A percentile compares a stretch with the other conserved stretches of the same genome.
phyloP scores from a whole-genome alignment of 2,329 filamentous ascomycete genomes.

The Diaporthe vaccinii region DNA sequence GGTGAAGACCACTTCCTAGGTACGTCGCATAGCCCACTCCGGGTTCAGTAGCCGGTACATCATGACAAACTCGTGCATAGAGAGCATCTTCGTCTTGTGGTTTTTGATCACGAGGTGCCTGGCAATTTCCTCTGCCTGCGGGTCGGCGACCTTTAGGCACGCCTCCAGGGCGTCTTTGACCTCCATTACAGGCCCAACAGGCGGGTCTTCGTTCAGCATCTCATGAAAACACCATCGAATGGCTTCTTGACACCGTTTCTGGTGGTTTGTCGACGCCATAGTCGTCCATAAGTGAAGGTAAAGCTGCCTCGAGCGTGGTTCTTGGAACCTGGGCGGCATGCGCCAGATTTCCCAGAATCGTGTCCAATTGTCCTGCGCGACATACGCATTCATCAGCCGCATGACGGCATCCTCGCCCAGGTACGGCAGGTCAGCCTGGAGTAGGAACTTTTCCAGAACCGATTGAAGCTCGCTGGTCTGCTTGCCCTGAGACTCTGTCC shows the following conservation, averaged over 20 bases:
- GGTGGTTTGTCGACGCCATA: conserved; percentile 60
- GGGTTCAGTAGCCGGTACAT: conserved; percentile 45
- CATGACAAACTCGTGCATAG: conserved; percentile 50
- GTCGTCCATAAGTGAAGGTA: conserved; percentile 68
- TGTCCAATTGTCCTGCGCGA: conserved; percentile 63
- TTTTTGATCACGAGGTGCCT: conserved; percentile 43
- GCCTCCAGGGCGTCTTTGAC: conserved; percentile 64
- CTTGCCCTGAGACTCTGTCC: conserved; percentile 48
- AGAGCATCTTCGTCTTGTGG: conserved; percentile 31
- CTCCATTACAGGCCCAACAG: conserved; percentile 58
- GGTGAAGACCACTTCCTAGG: background rate
- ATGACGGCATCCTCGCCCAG: conserved; percentile 54
- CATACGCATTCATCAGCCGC: conserved; percentile 61
- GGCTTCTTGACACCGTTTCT: conserved; percentile 59
- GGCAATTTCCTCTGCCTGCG: conserved; percentile 56
- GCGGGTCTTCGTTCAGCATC: conserved; percentile 68
- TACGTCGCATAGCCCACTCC: conserved; percentile 9
- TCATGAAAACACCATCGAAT: conserved; percentile 69
- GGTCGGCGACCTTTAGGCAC: conserved; percentile 70
- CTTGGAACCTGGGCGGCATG: conserved; percentile 63
- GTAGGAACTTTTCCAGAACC: conserved; percentile 61
- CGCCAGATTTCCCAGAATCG: conserved; percentile 74
- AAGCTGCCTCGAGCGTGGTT: conserved; percentile 62
- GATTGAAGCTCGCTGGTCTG: conserved; percentile 56
- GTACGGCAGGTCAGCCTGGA: conserved; percentile 53